phyloP scores from a whole-genome alignment of 225 moss, liverwort and hornwort genomes.

The Pseudisothecium myosuroides region DNA sequence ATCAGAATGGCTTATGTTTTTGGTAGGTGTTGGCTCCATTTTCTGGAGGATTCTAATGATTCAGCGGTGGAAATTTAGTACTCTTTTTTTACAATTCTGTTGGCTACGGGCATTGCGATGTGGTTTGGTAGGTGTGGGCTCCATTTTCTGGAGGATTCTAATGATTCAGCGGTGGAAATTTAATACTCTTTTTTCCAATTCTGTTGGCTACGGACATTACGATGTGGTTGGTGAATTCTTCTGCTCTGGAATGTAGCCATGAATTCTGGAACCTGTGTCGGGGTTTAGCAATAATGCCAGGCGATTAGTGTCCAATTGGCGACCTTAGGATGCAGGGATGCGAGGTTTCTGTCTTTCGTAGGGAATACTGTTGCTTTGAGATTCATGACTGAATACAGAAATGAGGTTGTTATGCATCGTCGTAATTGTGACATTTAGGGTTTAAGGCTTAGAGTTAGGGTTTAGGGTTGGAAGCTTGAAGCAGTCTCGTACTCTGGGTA shows the following conservation, averaged over 20 bases:
- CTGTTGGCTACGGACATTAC: not conserved
- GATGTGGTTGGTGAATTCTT: not conserved
- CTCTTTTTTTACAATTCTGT: not conserved
- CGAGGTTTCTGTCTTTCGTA: not conserved
- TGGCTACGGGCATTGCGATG: not conserved
- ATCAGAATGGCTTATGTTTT: not conserved
- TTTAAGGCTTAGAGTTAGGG: not conserved
- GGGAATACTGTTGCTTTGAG: not conserved
- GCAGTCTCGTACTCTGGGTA: not conserved
- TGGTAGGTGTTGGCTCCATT: not conserved
- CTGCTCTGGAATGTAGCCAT: not conserved
- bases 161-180: slow-evolving; percentile 29
- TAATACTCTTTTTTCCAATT: not conserved
- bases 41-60: not conserved
- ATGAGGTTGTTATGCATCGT: not conserved
- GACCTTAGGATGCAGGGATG: not conserved
- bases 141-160: not conserved
- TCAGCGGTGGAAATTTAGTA: slow-evolving; percentile 29
- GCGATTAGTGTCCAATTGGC: not conserved
- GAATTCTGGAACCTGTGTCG: not conserved
- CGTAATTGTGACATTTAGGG: not conserved
- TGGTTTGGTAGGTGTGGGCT: not conserved
- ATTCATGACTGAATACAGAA: not conserved
- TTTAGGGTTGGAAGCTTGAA: not conserved
- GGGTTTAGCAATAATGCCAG: not conserved